phyloP scores from a whole-genome alignment of 495 filamentous ascomycete species.

The Aspergillus olivimuriae region DNA sequence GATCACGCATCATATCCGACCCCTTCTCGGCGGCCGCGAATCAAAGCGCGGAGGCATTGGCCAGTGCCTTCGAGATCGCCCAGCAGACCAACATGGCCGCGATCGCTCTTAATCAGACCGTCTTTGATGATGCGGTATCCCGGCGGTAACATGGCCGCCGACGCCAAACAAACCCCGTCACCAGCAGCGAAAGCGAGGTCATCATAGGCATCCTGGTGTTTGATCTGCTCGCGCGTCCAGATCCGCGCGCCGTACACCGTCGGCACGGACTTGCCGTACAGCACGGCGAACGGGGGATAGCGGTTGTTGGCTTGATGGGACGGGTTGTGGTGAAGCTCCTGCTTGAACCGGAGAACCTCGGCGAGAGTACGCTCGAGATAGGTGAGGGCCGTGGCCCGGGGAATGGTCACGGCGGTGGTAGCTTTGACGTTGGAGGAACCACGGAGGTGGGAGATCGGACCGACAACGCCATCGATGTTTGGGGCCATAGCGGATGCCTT shows the following conservation, averaged over 20 bases:
- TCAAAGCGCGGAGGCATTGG: constrained; percentile 59
- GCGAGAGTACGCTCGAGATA: constrained; percentile 77
- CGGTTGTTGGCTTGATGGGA: constrained; percentile 53
- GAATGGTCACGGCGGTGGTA: constrained; percentile 42
- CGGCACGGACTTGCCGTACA: constrained; percentile 82
- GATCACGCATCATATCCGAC: constrained; percentile 50
- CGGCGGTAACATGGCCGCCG: constrained; percentile 76
- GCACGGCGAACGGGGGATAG: constrained; percentile 79
- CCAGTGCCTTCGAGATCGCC: constrained; percentile 83
- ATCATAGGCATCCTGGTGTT: constrained; percentile 74
- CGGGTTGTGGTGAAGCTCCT: constrained; percentile 56
- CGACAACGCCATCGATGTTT: constrained; percentile 34
- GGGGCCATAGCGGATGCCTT: constrained; percentile 8
- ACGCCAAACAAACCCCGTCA: constrained; percentile 84
- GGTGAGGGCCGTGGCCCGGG: constrained; percentile 45
- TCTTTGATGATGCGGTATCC: constrained; percentile 68
- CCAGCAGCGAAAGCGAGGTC: constrained; percentile 80
- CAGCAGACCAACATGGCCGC: constrained; percentile 79
- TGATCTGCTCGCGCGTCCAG: constrained; percentile 58
- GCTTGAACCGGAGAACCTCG: constrained; percentile 65
- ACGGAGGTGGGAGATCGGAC: constrained; percentile 25
- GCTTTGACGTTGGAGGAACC: constrained; percentile 24
- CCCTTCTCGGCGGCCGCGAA: constrained; percentile 60
- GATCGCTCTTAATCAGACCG: constrained; percentile 69
- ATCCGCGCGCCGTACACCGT: constrained; percentile 80